Evolutionary conservation across 2,329 filamentous ascomycete species (phyloP), one percentile per base, ranked within the genome.

Genomic region (Colletotrichum spaethianum): DNA sequence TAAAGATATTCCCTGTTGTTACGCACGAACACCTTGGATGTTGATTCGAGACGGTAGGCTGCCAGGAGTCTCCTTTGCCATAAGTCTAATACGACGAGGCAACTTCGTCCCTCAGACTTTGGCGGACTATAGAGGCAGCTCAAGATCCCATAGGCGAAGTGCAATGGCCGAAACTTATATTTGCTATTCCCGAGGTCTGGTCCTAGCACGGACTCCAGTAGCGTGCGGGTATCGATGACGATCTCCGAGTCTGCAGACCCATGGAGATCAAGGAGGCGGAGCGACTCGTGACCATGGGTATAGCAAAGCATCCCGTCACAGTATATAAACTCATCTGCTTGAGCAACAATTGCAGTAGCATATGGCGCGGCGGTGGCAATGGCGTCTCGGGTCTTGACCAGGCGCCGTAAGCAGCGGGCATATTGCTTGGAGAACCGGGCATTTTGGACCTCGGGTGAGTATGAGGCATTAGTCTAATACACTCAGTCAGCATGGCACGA

Each of bases 261-360:
- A 75, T 90, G 87, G 23, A 93, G 81, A 72, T 92, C 84, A 59
- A 93, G 83, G 33, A 94, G 79, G 3, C 89, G 87, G 33, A 95
- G 83, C 60, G 78, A 76, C 72, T 78, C 63, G 44, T 76, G 70
- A 52, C 86, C 84, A 50, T 85, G 78, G 14, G 89, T 86, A 77
- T 94, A 92, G 75, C 92, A 93, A 20, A 95, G 81, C 14, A 89
- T 84, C 7, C 93, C 92, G 69, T 90, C 86, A 23, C 84, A 83
- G 78, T 93, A 94, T 2, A 91, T 79, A 79, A 92, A 94, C 4
- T 85, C 84, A 31, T 90, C 86, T 4, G 87, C 91, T 63, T 89
- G 83, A 4, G 87, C 92, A 40, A 94, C 77, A 0, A 91, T 82
- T 2, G 87, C 87, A 20, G 88, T 87, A 0, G 89, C 86, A 77